Base-by-base conservation (phyloP, 2,329 filamentous ascomycete species). In the Gnomoniopsis smithogilvyi region DNA sequence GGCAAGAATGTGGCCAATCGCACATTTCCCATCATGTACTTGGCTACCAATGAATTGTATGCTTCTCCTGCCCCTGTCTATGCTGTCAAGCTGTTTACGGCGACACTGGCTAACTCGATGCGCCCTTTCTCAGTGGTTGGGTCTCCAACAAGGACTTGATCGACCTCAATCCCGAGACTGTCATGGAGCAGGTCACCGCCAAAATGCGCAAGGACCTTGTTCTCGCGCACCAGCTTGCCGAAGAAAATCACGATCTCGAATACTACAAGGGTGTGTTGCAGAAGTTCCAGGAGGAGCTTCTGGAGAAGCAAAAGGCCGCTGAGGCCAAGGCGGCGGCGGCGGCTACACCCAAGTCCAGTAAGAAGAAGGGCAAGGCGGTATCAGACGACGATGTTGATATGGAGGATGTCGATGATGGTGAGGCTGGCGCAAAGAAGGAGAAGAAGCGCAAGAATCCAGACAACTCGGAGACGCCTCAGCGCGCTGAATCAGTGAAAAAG, bases 41-140 rank as follows among this genome's bases (percentile, higher is more conserved):
- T 98, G 53, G 81, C 86, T 64, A 96, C 93, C 41, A 97, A 98
- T 69, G 94, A 98, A 81, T 98, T 99, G 95, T 99, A 78, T 85
- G 94, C 86, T 36, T 26, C 17, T 38, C 17, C 15, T 34, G 33
- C 14, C 14, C 10, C 17, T 47, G 12, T 8, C 17, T 14, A 21
- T 17, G 2, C 38, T 53, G 38, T 19, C 62, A 63, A 58, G 62
- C 33, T 6, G 14, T 41, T 30, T 24, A 50, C 49, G 36, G 11
- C 59, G 17, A 60, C 34, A 49, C 15, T 15, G 30, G 34, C 56
- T 62, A 26, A 62, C 50, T 19, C 36, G 26, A 21, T 38, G 8
- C n/a, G 19, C 7, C 14, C 3, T 17, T n/a, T 21, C 11, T 59
- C 67, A 99, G 95, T 76, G 90, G 91, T 41, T 99, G 94, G 94